A percentile compares a stretch with the other conserved stretches of the same genome.
Evolutionary conservation across 176 grass and related monocot species (phyloP).

Genomic region (Avena sativa): DNA sequence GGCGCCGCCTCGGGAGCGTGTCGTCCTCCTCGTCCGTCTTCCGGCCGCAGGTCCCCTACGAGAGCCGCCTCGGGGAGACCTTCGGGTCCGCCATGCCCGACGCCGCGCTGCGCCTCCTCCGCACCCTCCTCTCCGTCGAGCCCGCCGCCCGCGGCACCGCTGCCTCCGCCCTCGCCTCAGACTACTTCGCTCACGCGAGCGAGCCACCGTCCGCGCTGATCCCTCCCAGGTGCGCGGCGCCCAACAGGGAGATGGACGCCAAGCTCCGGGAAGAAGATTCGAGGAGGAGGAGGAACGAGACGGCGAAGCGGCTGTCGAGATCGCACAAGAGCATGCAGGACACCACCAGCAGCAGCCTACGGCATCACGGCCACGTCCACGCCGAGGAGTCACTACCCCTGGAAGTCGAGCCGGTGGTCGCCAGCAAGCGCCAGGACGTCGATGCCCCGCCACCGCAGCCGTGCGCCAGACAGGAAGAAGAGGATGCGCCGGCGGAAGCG

Average conservation of each 20-base stretch:
- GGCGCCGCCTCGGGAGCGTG: slow-evolving; percentile 50
- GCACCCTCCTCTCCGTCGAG: slow-evolving; percentile 69
- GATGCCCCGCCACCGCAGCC: neutral
- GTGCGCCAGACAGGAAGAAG: slow-evolving; percentile 50
- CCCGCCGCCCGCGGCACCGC: slow-evolving; percentile 69
- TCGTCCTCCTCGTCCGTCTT: slow-evolving; percentile 72
- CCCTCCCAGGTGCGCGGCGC: slow-evolving; percentile 70
- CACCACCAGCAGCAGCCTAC: slow-evolving; percentile 34
- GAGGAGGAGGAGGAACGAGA: slow-evolving; percentile 51
- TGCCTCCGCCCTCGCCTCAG: slow-evolving; percentile 63
- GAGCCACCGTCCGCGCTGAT: slow-evolving; percentile 62
- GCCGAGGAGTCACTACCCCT: slow-evolving; percentile 55
- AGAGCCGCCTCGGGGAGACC: slow-evolving; percentile 55
- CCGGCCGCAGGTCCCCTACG: slow-evolving; percentile 68
- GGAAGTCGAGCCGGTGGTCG: slow-evolving; percentile 32
- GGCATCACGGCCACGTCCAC: slow-evolving; percentile 46
- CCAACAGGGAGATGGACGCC: slow-evolving; percentile 94
- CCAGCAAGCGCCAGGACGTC: slow-evolving; percentile 40
- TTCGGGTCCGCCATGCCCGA: slow-evolving; percentile 56
- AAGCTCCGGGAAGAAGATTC: slow-evolving; percentile 73
- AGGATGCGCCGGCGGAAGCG: neutral
- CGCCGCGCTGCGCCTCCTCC: slow-evolving; percentile 57
- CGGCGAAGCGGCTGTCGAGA: slow-evolving; percentile 38
- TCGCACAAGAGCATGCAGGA: slow-evolving; percentile 59
- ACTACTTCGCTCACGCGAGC: slow-evolving; percentile 80